These are phyloP conservation scores for Moesziomyces antarcticus DNA, from an alignment of 1,284 basidiomycete genomes.

Conservation along the genomic window DNA sequence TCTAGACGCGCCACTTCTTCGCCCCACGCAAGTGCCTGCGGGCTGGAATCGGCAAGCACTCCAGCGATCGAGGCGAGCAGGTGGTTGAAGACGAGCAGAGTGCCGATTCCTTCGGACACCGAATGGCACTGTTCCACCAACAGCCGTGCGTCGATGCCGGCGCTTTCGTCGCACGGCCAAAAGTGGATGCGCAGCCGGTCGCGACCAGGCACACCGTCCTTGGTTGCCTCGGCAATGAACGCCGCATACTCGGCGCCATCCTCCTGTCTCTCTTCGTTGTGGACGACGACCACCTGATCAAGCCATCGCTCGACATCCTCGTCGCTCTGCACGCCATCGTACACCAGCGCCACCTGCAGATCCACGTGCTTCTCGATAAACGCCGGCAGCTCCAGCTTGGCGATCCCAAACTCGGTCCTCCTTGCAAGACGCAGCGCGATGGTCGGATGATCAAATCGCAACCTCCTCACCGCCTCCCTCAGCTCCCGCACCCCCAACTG, in stretches of 20 bases:
- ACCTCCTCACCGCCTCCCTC: conserved; percentile 18
- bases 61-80: conserved; percentile 14
- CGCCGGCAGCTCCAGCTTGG: conserved; percentile 5
- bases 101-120: conserved; percentile 33
- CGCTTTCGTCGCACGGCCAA: conserved; percentile 2
- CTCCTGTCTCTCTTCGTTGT: conserved; percentile 3
- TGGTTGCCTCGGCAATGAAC: conserved; percentile 1
- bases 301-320: conserved; percentile 26
- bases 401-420: conserved; percentile 11
- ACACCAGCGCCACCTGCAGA: conserved; percentile 39
- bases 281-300: conserved; percentile 16
- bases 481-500: background rate
- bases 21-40: conserved; percentile 6
- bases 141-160: conserved; percentile 5
- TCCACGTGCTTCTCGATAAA: conserved; percentile 18
- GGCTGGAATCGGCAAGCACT: conserved; percentile 7
- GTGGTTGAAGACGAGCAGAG: conserved; percentile 20
- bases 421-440: conserved; percentile 26
- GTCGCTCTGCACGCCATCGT: conserved; percentile 13
- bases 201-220: conserved; percentile 17
- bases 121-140: conserved; percentile 30
- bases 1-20: conserved; percentile 25
- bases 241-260: conserved; percentile 10
- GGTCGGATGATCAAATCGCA: conserved; percentile 26
- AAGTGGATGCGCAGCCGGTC: conserved; percentile 26